Evolutionary conservation across 2,329 filamentous ascomycete species (phyloP), one percentile per base, ranked within the genome.

Genomic region (Arthrobotrys iridis): DNA sequence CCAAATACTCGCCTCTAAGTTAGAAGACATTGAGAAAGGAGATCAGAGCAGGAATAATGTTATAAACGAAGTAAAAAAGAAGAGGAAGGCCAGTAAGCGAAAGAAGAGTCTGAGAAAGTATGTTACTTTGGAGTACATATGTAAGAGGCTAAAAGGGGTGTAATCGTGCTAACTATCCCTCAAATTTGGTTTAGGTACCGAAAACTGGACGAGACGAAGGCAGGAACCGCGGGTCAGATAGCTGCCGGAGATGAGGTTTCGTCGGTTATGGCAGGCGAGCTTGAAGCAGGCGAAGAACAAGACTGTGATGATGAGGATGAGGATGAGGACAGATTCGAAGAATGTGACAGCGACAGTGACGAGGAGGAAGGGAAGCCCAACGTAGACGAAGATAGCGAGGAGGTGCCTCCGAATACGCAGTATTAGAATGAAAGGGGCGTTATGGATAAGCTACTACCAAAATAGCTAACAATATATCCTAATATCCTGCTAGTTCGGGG

Each of bases 41-140:
- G 86, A 88, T 20, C 83, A 89, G 77, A 91, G 89, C 80, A 84
- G 92, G 24, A 85, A 86, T 8, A 87, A 87, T 41, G 83, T 93
- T 30, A 89, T 92, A 59, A 87, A 85, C 2, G 87, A 87, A 59
- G 83, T 86, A 43, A 89, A 88, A 81, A 86, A 85, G 77, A 90
- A 87, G 83, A 91, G 88, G 83, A 89, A 91, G 79, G 91, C 89
- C 28, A 95, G 93, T 81, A 87, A 88, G 20, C 86, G 85, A 3
- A 96, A 97, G 84, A 97, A 97, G 86, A 89, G 87, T 65, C 87
- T 89, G 79, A 86, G 92, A 79, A 97, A 97, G 82, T 94, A 94
- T 80, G 85, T 35, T 28, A 6, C 11, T 8, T 11, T 18, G 11
- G 35, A n/a, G 10, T 33, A 52, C 10, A 13, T 55, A 22, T 10